These are phyloP conservation scores for Poa pratensis DNA, from an alignment of 176 grass and related monocot species.

Conservation along the genomic window DNA sequence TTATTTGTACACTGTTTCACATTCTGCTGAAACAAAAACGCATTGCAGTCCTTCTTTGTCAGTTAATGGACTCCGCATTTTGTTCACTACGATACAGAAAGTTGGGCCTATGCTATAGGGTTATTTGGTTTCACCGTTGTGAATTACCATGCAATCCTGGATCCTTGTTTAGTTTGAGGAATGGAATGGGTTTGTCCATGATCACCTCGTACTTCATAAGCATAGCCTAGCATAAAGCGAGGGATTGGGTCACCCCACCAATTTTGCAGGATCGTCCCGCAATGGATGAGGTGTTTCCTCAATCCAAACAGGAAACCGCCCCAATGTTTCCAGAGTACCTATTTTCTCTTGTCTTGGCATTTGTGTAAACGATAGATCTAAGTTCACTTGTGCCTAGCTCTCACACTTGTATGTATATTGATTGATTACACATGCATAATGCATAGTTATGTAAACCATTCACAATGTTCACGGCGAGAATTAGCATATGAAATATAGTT, in stretches of 20 bases:
- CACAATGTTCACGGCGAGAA: background rate
- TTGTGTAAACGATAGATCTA: background rate
- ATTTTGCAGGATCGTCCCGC: background rate
- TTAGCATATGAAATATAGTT: background rate
- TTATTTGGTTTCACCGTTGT: conserved; percentile 5
- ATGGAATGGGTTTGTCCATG: background rate
- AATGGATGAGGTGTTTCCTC: background rate
- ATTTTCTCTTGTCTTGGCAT: conserved; percentile 19
- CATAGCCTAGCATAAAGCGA: background rate
- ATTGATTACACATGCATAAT: background rate
- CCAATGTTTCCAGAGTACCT: background rate
- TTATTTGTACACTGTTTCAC: conserved; percentile 26
- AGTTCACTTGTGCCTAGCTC: background rate
- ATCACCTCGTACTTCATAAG: background rate
- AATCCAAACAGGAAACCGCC: background rate
- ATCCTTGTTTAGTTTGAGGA: background rate
- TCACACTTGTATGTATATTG: conserved; percentile 11
- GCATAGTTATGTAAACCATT: background rate
- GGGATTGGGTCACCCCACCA: background rate
- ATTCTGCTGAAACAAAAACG: background rate
- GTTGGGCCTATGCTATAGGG: background rate
- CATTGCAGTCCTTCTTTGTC: background rate
- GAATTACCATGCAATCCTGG: background rate
- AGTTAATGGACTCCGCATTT: background rate
- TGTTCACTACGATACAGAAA: background rate